Evolutionary conservation across 2,329 filamentous ascomycete species (phyloP).

Genomic region (Fusarium napiforme): DNA sequence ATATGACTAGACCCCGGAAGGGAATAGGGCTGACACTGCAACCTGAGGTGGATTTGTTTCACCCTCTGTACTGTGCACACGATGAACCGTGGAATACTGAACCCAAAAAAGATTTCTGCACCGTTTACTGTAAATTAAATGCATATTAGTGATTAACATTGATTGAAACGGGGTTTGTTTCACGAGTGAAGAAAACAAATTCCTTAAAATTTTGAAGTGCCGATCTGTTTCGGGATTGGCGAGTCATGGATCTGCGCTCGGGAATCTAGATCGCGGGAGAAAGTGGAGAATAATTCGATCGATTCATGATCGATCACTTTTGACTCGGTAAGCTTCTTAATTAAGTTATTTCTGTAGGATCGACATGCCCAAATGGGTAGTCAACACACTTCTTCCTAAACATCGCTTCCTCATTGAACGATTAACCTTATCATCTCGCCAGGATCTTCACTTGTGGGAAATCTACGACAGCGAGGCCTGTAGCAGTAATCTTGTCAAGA

Average conservation of each 20-base stretch:
- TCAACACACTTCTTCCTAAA: rapidly evolving
- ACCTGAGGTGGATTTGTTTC: neutral
- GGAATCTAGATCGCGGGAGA: neutral
- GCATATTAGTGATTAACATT: rapidly evolving
- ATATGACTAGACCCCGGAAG: neutral
- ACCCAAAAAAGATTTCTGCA: rapidly evolving
- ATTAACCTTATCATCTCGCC: neutral
- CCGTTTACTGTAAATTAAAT: rapidly evolving
- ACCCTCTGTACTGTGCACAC: rapidly evolving
- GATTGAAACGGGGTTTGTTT: rapidly evolving
- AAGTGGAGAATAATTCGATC: neutral
- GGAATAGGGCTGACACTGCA: neutral
- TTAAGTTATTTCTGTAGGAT: neutral
- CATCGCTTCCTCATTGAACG: rapidly evolving
- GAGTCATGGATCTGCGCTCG: neutral
- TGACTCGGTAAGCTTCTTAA: neutral
- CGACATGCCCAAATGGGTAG: neutral
- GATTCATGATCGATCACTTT: neutral
- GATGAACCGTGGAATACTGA: neutral
- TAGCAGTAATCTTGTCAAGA: rapidly evolving
- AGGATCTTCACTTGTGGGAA: neutral
- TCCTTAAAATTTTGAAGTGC: rapidly evolving
- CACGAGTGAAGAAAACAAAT: neutral
- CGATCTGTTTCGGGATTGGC: neutral
- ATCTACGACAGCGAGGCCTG: rapidly evolving